Percentiles rank a stretch among this genome's conserved stretches.
Conservation (phyloP, 2,329 filamentous ascomycete genomes). For the Beauveria pseudobassiana region DNA sequence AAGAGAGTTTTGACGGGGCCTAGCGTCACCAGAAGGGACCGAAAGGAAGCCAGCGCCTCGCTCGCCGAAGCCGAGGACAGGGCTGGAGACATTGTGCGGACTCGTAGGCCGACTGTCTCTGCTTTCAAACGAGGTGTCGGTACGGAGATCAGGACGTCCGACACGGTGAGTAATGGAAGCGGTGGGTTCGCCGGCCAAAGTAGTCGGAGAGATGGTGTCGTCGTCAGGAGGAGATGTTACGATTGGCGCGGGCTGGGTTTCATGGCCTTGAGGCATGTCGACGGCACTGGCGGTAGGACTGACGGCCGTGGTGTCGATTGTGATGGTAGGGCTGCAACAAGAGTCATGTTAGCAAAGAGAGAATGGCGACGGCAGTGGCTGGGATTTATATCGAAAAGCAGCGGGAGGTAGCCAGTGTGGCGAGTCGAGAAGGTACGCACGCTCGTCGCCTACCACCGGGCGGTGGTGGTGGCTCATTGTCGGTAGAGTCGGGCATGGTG, state of each 20-base stretch:
- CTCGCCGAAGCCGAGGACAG: constrained; percentile 39
- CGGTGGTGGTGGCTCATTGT: constrained; percentile 15
- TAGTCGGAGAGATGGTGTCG: constrained; percentile 33
- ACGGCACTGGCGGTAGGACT: constrained; percentile 20
- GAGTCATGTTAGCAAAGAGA: neutral
- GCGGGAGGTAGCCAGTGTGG: constrained; percentile 5
- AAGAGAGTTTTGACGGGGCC: constrained; percentile 61
- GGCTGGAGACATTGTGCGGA: constrained; percentile 63
- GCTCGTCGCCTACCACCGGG: constrained; percentile 27
- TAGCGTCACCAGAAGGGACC: constrained; percentile 49
- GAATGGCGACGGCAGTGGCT: neutral
- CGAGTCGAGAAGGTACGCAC: constrained; percentile 22
- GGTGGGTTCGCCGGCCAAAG: constrained; percentile 24
- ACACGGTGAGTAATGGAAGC: constrained; percentile 20
- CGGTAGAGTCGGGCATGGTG: constrained; percentile 19
- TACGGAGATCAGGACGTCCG: constrained; percentile 36
- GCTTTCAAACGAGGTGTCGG: constrained; percentile 57
- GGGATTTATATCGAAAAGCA: neutral
- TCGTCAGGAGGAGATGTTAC: constrained; percentile 32
- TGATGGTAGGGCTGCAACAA: constrained; percentile 41
- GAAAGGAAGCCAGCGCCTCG: constrained; percentile 50
- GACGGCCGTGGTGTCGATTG: constrained; percentile 43
- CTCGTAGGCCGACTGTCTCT: constrained; percentile 61
- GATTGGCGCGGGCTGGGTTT: constrained; percentile 17
- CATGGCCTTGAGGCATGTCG: constrained; percentile 22